Conservation (phyloP, 768 basidiomycete genomes). For the Russula compacta region DNA sequence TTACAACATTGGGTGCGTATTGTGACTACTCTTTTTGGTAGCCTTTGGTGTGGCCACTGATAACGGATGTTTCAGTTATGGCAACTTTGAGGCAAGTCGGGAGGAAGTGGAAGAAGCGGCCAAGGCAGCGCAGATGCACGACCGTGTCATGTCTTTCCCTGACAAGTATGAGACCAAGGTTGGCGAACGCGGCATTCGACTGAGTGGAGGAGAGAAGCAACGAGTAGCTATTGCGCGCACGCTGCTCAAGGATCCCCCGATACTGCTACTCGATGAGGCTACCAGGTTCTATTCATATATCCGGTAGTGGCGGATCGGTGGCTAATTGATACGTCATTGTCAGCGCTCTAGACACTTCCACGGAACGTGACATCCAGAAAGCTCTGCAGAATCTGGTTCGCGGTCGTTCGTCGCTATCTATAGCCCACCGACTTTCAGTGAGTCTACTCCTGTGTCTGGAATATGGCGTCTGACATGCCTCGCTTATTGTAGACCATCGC, state of each 20-base stretch:
- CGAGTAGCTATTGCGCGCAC: slow-evolving; percentile 83
- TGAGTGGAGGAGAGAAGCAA: slow-evolving; percentile 87
- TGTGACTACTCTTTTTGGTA: background rate
- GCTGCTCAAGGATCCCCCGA: slow-evolving; percentile 76
- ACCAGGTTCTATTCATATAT: slow-evolving; percentile 40
- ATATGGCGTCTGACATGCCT: slow-evolving; percentile 8
- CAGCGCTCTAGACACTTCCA: slow-evolving; percentile 81
- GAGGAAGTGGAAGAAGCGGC: slow-evolving; percentile 78
- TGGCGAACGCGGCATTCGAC: slow-evolving; percentile 80
- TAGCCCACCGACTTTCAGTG: slow-evolving; percentile 72
- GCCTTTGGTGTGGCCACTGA: background rate
- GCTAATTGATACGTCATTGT: slow-evolving; percentile 1
- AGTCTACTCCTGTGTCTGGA: background rate
- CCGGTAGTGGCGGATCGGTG: background rate
- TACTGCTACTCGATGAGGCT: slow-evolving; percentile 71
- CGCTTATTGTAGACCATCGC: slow-evolving; percentile 39
- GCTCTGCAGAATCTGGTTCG: slow-evolving; percentile 72
- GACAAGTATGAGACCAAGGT: slow-evolving; percentile 82
- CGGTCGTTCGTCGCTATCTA: slow-evolving; percentile 66
- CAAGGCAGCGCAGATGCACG: slow-evolving; percentile 79
- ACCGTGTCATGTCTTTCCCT: slow-evolving; percentile 74
- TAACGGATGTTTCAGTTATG: slow-evolving; percentile 41
- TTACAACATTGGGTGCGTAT: slow-evolving; percentile 61
- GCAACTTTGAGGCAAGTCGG: slow-evolving; percentile 57
- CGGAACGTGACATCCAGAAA: slow-evolving; percentile 84